A percentile compares a stretch with the other conserved stretches of the same genome.
Evolutionary conservation across 2,329 filamentous ascomycete species (phyloP).

Genomic region (Fusarium ambrosium): DNA sequence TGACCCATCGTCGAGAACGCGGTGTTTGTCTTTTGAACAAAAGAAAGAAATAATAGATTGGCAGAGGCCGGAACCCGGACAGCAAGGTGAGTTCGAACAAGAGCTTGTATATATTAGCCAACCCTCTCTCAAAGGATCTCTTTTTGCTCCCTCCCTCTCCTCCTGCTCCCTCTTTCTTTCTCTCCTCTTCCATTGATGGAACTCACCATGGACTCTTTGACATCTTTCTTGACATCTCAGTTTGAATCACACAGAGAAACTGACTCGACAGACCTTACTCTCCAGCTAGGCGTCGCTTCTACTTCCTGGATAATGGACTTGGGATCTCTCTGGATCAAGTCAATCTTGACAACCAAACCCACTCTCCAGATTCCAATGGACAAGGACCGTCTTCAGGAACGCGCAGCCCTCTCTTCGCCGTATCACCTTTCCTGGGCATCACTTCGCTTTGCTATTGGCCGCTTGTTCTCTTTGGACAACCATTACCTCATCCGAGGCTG

Average conservation of each 20-base stretch:
- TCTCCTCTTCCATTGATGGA: conserved; percentile 30
- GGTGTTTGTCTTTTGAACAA: conserved; percentile 34
- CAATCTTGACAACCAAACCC: conserved; percentile 22
- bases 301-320: conserved; percentile 22
- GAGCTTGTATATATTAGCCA: conserved; percentile 67
- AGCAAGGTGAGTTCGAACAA: conserved; percentile 65
- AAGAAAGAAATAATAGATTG: conserved; percentile 48
- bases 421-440: conserved; percentile 14
- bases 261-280: conserved; percentile 45
- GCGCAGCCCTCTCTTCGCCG: conserved; percentile 11
- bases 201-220: conserved; percentile 37
- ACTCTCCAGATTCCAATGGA: background rate
- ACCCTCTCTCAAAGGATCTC: conserved; percentile 55
- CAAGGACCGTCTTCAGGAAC: conserved; percentile 36
- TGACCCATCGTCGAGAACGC: conserved; percentile 42
- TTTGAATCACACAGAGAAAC: conserved; percentile 40
- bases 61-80: conserved; percentile 59
- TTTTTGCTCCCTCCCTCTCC: conserved; percentile 31
- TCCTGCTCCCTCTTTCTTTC: conserved; percentile 11
- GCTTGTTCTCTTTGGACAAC: conserved; percentile 17
- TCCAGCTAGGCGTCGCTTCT: conserved; percentile 41
- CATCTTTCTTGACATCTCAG: conserved; percentile 25
- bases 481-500: conserved; percentile 36
- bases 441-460: conserved; percentile 27
- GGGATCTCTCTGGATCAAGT: conserved; percentile 25